A percentile compares a stretch with the other conserved stretches of the same genome.
Evolutionary conservation across 345 rosid species (phyloP).

Genomic region (Eutrema yunnanense): DNA sequence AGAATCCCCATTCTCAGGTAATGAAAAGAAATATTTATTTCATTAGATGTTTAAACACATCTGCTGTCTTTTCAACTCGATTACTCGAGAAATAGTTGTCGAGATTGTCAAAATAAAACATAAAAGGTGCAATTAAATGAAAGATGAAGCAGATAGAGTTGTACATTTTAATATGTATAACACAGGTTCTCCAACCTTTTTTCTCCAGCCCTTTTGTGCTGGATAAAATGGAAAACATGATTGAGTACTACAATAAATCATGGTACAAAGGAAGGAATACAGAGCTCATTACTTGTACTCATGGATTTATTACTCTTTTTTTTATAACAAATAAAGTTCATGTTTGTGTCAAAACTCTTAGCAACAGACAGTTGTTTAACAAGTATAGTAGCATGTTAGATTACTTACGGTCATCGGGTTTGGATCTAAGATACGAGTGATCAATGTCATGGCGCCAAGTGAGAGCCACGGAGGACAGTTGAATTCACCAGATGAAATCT

Average conservation of each 20-base stretch:
- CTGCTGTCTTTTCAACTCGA: background rate
- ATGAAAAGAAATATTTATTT: background rate
- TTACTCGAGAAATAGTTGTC: background rate
- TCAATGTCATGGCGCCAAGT: constrained; percentile 74
- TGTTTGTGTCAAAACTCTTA: background rate
- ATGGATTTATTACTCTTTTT: background rate
- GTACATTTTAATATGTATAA: constrained; percentile 35
- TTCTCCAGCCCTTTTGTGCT: constrained; percentile 35
- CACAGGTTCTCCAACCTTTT: constrained; percentile 26
- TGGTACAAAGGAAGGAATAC: background rate
- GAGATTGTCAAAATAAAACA: background rate
- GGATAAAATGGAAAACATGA: constrained; percentile 30
- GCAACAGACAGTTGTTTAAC: background rate
- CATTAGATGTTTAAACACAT: background rate
- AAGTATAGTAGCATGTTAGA: background rate
- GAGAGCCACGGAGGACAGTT: constrained; percentile 97
- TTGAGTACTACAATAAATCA: constrained; percentile 17
- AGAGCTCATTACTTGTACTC: background rate
- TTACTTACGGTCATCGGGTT: constrained; percentile 85
- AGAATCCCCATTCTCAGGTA: background rate
- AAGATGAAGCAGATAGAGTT: constrained; percentile 34
- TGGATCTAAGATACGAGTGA: constrained; percentile 81
- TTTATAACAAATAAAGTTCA: background rate
- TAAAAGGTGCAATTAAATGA: background rate
- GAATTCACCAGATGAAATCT: constrained; percentile 94